These are phyloP conservation scores for Leccinum ochraceum DNA, from an alignment of 768 basidiomycete genomes.

Conservation along the genomic window DNA sequence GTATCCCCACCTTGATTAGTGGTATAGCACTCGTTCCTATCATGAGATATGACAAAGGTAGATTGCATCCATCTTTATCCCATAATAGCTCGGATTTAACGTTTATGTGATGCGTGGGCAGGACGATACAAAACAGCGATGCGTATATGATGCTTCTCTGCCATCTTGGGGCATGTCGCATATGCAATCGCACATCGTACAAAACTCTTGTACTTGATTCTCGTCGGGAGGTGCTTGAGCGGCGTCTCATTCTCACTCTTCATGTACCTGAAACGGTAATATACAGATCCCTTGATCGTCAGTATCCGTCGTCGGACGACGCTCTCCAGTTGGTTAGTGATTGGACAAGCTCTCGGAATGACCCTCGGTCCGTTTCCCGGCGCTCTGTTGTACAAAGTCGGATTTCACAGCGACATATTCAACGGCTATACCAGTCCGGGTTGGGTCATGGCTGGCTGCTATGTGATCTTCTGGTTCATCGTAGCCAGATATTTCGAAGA, in stretches of 20 bases:
- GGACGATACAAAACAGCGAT: conserved; percentile 58
- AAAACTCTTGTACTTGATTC: conserved; percentile 65
- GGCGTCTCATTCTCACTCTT: conserved; percentile 62
- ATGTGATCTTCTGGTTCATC: neutral
- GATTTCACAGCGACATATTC: conserved; percentile 56
- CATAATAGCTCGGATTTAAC: neutral
- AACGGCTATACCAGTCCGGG: conserved; percentile 71
- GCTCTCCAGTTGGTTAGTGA: conserved; percentile 52
- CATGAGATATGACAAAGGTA: conserved; percentile 56
- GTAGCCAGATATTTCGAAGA: conserved; percentile 37
- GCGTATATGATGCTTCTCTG: conserved; percentile 53
- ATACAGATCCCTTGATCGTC: conserved; percentile 61
- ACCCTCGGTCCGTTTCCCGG: neutral
- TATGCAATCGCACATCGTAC: conserved; percentile 63
- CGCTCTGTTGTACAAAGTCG: conserved; percentile 55
- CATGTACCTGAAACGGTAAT: conserved; percentile 72
- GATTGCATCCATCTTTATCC: no score
- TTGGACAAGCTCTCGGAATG: conserved; percentile 46
- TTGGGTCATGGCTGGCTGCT: conserved; percentile 50
- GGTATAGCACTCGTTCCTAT: conserved; percentile 59
- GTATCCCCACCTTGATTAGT: conserved; percentile 65
- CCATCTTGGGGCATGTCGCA: conserved; percentile 53
- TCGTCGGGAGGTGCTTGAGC: conserved; percentile 64
- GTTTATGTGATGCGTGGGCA: conserved; percentile 23
- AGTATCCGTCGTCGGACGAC: conserved; percentile 43